Percentiles rank a stretch among this genome's conserved stretches.
Evolutionary conservation across 306 rosid species (phyloP).

Genomic region (Urtica urens): DNA sequence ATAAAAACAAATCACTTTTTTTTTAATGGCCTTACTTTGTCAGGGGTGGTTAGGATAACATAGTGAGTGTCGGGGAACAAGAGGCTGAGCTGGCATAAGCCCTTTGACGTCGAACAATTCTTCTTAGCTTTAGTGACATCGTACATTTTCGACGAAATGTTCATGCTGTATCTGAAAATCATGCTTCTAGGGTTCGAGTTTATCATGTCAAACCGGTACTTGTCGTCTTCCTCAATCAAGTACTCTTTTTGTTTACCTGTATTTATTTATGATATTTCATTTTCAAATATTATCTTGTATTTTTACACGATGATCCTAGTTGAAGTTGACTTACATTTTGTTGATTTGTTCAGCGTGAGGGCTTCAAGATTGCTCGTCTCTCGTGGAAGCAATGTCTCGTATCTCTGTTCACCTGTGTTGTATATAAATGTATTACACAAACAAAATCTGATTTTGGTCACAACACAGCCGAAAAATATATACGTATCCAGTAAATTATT

Average conservation of each 20-base stretch:
- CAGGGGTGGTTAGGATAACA: slow-evolving; percentile 36
- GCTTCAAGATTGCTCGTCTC: slow-evolving; percentile 8
- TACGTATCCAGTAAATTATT: neutral
- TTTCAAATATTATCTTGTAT: too few species aligned
- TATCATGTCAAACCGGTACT: slow-evolving; percentile 41
- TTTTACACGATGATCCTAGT: too few species aligned
- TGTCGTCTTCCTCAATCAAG: slow-evolving; percentile 45
- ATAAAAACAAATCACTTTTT: neutral
- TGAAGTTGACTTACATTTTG: slow-evolving; percentile 26
- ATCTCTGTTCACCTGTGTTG: slow-evolving; percentile 34
- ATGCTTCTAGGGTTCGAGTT: slow-evolving; percentile 39
- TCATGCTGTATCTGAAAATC: slow-evolving; percentile 26
- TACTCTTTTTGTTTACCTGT: slow-evolving; percentile 48
- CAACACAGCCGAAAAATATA: neutral
- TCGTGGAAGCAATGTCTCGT: slow-evolving; percentile 25
- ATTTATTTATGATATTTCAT: too few species aligned
- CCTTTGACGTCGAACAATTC: slow-evolving; percentile 37
- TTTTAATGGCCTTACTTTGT: slow-evolving; percentile 29
- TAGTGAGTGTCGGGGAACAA: slow-evolving; percentile 41
- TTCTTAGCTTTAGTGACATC: slow-evolving; percentile 47
- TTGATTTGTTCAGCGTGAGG: slow-evolving; percentile 9
- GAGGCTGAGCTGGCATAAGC: slow-evolving; percentile 36
- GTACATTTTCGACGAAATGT: slow-evolving; percentile 51
- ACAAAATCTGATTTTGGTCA: neutral
- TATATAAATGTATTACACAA: neutral